Percentiles rank a stretch among this genome's conserved stretches.
phyloP scores from a whole-genome alignment of 2,329 filamentous ascomycete genomes.

The Myotisia sp. region DNA sequence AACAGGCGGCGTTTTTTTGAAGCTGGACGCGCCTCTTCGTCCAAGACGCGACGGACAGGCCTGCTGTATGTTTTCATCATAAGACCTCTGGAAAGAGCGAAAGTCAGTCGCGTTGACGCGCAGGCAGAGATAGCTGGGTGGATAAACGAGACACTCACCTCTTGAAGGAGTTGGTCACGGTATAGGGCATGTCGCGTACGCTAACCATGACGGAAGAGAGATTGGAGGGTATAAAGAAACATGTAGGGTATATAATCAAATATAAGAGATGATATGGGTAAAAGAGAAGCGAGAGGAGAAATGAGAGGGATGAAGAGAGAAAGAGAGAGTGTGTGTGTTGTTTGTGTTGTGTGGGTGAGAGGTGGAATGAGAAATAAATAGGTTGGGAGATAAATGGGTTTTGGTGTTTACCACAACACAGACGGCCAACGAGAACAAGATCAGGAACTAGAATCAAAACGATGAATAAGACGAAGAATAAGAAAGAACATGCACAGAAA shows the following conservation, averaged over 20 bases:
- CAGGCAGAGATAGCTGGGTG: conserved; percentile 3
- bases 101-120: conserved; percentile 8
- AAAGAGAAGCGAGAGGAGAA: too few relatives aligned
- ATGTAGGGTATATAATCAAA: too few relatives aligned
- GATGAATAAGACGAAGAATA: not conserved
- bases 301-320: too few relatives aligned
- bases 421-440: not conserved
- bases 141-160: conserved; percentile 22
- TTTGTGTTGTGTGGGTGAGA: conserved; percentile 1
- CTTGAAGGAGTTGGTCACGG: conserved; percentile 38
- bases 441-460: not conserved
- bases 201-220: too few relatives aligned
- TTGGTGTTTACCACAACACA: too few relatives aligned
- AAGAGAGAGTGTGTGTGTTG: too few relatives aligned
- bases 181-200: conserved; percentile 33
- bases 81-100: conserved; percentile 26
- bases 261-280: too few relatives aligned
- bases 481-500: not conserved
- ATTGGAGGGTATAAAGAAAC: too few relatives aligned
- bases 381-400: not conserved
- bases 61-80: conserved; percentile 37
- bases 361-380: not conserved
- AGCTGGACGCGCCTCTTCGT: conserved; percentile 29
- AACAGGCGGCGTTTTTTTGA: conserved; percentile 32
- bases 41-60: conserved; percentile 34